phyloP scores from a whole-genome alignment of 2,329 filamentous ascomycete genomes.

The Pseudocercospora ulei region DNA sequence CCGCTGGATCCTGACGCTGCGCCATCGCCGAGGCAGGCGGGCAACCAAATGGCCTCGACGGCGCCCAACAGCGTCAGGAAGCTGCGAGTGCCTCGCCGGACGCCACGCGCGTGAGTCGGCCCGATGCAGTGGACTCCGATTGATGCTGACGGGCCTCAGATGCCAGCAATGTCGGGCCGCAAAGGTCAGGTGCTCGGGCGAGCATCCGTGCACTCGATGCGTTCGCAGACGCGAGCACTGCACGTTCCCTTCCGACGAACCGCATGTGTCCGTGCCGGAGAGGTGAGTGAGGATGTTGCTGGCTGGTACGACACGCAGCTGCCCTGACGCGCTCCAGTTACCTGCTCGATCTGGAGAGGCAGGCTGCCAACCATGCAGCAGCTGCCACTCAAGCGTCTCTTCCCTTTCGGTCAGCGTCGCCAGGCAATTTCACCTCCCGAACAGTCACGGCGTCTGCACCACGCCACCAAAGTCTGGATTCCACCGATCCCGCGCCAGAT shows the following conservation, averaged over 20 bases:
- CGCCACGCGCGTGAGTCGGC: conserved; percentile 13
- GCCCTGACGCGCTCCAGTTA: background rate
- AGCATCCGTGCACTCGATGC: conserved; percentile 40
- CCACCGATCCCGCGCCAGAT: background rate
- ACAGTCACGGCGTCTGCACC: background rate
- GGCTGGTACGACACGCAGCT: too few species aligned
- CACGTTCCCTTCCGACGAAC: conserved; percentile 34
- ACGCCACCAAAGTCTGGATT: conserved; percentile 1
- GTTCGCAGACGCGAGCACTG: conserved; percentile 39
- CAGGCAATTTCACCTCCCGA: background rate
- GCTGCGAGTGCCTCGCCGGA: conserved; percentile 12
- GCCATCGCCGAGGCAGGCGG: too few species aligned
- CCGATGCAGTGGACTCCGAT: background rate
- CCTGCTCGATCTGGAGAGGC: conserved; percentile 13
- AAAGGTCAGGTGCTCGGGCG: conserved; percentile 42
- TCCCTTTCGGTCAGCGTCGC: background rate
- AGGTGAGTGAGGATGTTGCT: background rate
- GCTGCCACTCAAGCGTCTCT: background rate
- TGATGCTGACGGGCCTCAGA: conserved; percentile 24
- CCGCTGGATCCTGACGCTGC: too few species aligned
- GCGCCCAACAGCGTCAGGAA: conserved; percentile 1
- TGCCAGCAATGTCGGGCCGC: conserved; percentile 41
- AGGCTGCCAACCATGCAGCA: conserved; percentile 9
- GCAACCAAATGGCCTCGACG: conserved; percentile 3
- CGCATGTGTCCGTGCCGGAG: conserved; percentile 14